Base-by-base conservation (phyloP, 345 rosid genomes). In the Cardamine resedifolia region DNA sequence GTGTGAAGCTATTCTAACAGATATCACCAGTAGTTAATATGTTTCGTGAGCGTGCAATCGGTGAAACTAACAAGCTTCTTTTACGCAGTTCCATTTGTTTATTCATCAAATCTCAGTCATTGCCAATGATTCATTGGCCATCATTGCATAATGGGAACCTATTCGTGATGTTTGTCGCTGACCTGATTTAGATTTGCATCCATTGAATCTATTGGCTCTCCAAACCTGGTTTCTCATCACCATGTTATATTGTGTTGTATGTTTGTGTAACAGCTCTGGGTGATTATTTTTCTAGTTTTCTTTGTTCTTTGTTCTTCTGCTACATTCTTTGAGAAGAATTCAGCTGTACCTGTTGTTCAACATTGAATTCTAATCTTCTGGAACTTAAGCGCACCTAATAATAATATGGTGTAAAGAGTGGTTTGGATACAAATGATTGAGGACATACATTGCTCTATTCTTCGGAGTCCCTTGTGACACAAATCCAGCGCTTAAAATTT, bases 21-120 rank as follows among this genome's bases (percentile, higher is more conserved):
- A 43, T 63, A n/a, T 39, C 62, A 50, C 52, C n/a, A n/a, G n/a
- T n/a, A 10, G 30, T 58, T 66, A n/a, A 16, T 59, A n/a, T 66
- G 30, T 56, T 33, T 43, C 3, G 14, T 6, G 2, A 20, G 41
- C 7, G 23, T 39, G 59, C n/a, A 7, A 39, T 26, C 12, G 1
- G n/a, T 57, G 58, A 19, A 31, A 16, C 8, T 52, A 21, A 18
- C 24, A 45, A 31, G 5, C 21, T 57, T 36, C 24, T 36, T 6
- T 5, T 19, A n/a, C 21, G 34, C 38, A 39, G 24, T 50, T 41
- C 23, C 63, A 38, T 50, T 51, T 23, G 20, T 51, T 58, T 4
- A 6, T 41, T 18, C 9, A 41, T 63, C 43, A 39, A 10, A 19
- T 38, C 15, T 23, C 20, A 36, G 28, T 3, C 51, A 18, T 60